Base-by-base conservation (phyloP, 108 stramenopile genomes). In the Stephanodiscus minutulus region DNA sequence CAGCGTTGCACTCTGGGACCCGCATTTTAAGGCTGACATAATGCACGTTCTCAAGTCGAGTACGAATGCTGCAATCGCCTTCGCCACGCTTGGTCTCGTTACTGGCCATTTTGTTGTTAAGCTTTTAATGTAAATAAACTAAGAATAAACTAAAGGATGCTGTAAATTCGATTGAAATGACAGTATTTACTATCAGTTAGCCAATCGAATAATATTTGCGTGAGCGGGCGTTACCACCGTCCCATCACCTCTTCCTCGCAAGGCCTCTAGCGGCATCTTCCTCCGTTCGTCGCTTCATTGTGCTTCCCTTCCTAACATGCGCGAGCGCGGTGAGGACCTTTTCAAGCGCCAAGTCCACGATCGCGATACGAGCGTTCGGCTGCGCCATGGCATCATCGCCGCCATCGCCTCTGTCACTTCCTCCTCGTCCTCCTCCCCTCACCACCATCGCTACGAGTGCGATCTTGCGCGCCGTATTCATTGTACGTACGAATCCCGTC, bases 401-500 rank as follows among this genome's bases (percentile, higher is more conserved):
- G 5, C 18, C 48, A 21, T 27, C n/a, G n/a, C n/a, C 17, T 15
- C 56, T 74, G 47, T 61, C 58, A 5, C 15, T 17, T 52, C 24
- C 22, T 52, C 18, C 18, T 21, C 24, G 22, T 46, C 20, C 57
- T 46, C 20, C 57, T 25, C 61, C 66, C 50, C 74, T 48, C 6
- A 78, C 62, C 28, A 95, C 89, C 7, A 83, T 87, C 5, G 88
- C 91, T 54, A 93, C 55, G 25, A 96, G 73, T 2, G 91, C 91
- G 15, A 96, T 64, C 61, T 96, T 96, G 22, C 91, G 83, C 25
- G 91, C 94, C 28, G 90, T 93, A 70, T 96, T 91, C 61, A 96
- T 74, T 35, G 83, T 68, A 54, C 94, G 68, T 0, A 93, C 94
- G 76, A 76, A 93, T 25, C 92, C 89, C 7, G 84, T 61, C 55